Conservation (phyloP, 148 eudicot species). For the Diospyros kaki region DNA sequence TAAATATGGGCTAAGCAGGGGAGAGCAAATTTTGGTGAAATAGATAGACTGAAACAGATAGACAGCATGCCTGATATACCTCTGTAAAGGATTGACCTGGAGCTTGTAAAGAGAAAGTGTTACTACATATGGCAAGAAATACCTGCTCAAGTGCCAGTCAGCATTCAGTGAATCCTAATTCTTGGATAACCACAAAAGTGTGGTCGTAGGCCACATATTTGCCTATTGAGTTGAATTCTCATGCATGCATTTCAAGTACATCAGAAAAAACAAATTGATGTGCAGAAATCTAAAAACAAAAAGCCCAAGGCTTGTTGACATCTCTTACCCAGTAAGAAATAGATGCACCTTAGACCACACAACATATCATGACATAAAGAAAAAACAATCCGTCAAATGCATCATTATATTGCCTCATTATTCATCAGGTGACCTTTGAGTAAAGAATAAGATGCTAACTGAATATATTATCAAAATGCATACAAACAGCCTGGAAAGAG, state of each 20-base stretch:
- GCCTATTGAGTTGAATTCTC: not conserved
- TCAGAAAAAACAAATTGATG: not conserved
- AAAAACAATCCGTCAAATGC: not conserved
- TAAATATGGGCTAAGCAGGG: not conserved
- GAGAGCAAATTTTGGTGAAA: not conserved
- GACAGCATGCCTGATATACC: no score
- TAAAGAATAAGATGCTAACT: not conserved
- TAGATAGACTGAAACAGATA: not conserved
- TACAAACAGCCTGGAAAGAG: not conserved
- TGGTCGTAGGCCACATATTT: not conserved
- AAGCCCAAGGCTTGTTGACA: no score
- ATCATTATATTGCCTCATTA: not conserved
- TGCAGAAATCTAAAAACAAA: not conserved
- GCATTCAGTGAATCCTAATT: not conserved
- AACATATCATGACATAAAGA: no score
- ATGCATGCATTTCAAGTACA: not conserved
- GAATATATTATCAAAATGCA: not conserved
- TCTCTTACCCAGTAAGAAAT: no score
- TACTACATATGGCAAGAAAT: not conserved
- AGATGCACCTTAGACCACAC: not conserved
- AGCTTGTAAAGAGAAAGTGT: not conserved
- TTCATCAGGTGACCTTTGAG: not conserved
- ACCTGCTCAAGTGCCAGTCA: not conserved
- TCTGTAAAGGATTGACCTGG: not conserved
- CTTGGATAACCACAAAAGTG: not conserved